Conservation (phyloP, 2,329 filamentous ascomycete species). For the Zymoseptoria crescenta region DNA sequence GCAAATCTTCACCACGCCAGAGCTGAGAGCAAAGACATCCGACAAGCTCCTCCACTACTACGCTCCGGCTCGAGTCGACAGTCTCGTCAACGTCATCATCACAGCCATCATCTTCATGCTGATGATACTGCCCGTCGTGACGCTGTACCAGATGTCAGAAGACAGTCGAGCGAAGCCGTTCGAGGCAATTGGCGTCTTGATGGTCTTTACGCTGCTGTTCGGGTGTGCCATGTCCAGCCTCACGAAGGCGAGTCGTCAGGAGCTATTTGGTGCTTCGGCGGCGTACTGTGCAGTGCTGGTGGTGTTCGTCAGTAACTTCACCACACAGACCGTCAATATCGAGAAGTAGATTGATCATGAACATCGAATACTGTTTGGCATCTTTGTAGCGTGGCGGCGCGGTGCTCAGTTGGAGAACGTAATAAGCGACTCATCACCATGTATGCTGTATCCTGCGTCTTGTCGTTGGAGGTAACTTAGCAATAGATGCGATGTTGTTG, state of each 20-base stretch:
- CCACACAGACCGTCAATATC: conserved; percentile 1
- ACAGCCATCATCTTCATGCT: conserved; percentile 37
- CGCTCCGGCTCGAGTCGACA: conserved; percentile 32
- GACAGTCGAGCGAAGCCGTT: conserved; percentile 28
- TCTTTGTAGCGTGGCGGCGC: background rate
- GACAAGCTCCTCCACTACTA: conserved; percentile 32
- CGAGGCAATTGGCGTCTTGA: conserved; percentile 32
- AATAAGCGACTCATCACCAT: background rate
- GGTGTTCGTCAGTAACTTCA: conserved; percentile 22
- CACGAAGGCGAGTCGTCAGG: conserved; percentile 18
- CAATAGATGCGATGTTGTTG: background rate
- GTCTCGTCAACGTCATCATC: conserved; percentile 36
- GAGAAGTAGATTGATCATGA: background rate
- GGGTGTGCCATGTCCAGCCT: conserved; percentile 17
- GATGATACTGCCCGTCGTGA: conserved; percentile 34
- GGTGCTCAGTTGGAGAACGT: background rate
- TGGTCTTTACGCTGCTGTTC: conserved; percentile 34
- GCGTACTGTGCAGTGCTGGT: conserved; percentile 22
- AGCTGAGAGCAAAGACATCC: conserved; percentile 32
- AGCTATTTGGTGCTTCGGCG: conserved; percentile 22
- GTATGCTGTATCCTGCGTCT: background rate
- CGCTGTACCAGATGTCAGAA: conserved; percentile 33
- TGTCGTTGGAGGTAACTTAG: background rate
- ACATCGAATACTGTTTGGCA: background rate
- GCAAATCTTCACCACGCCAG: conserved; percentile 33